phyloP scores from a whole-genome alignment of 2,329 filamentous ascomycete species.

The Cladophialophora chaetospira region DNA sequence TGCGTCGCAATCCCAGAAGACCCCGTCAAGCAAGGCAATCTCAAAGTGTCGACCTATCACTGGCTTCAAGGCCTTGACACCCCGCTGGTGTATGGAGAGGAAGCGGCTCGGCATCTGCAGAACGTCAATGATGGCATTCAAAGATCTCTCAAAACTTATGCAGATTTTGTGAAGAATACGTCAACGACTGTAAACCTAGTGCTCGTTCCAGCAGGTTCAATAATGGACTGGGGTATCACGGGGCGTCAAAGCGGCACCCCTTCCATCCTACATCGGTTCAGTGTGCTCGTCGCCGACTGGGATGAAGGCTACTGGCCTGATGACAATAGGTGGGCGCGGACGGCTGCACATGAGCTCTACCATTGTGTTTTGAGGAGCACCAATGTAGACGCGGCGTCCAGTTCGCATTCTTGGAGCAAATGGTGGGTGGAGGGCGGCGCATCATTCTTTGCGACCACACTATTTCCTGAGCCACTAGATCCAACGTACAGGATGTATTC shows the following conservation, averaged over 20 bases:
- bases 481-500: not conserved
- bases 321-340: not conserved
- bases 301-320: not conserved
- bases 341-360: not conserved
- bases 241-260: not conserved
- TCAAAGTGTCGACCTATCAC: not conserved
- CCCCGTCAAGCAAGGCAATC: not conserved
- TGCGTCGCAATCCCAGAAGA: not conserved
- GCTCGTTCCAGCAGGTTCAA: not conserved
- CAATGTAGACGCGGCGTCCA: not conserved
- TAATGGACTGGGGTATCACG: not conserved
- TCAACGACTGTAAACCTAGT: not conserved
- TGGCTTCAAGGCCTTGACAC: not conserved
- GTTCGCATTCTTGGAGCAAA: not conserved
- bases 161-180: not conserved
- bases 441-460: not conserved
- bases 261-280: not conserved
- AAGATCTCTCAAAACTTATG: not conserved
- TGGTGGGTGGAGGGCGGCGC: not conserved
- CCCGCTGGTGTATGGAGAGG: not conserved
- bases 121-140: not conserved
- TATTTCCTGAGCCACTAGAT: not conserved
- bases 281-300: not conserved
- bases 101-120: not conserved
- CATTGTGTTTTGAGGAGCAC: not conserved